Evolutionary conservation across 1,139 yeast species (phyloP), one percentile per base, ranked within the genome.

Genomic region (Dujonia santamariae): DNA sequence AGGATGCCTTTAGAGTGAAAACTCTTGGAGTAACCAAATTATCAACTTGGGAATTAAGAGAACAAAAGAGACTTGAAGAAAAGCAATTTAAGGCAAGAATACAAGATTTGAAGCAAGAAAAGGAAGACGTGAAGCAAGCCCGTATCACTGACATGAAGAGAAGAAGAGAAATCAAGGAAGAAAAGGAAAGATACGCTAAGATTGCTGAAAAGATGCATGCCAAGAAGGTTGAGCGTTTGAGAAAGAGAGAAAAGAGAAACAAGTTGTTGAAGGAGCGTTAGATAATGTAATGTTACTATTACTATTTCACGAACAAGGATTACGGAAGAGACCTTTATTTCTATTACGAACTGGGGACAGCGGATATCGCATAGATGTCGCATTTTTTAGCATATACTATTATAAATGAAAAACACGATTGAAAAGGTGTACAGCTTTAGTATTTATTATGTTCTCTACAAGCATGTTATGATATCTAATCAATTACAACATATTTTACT

Each of bases 191-290:
- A 50, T 83, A 78, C 49, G 88, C 81, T 47, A 70, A 63, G 51
- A 59, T 82, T 48, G 86, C 92, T 11, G 68, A 74, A 30, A 81
- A 80, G 61, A 79, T 84, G 87, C 84, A 82, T 51, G 82, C 80
- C 27, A 81, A 81, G 74, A 81, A 76, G 69, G 80, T 81, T 27
- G 94, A 84, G 41, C 77, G 95, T 61, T 58, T 83, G 63, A 80
- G 81, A 63, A 80, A 81, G 67, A 80, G 78, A 57, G 94, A 84
- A 55, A 84, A 83, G 78, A 78, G 92, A 63, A 84, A 83, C 59
- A 84, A 84, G 59, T 63, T 83, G 45, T 75, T 84, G 55, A 82
- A 78, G 53, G 92, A 84, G 47, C 80, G 80, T 59, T 73, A 51
- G 58, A 11, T 19, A 19, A n/a, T n/a, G n/a, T n/a, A n/a, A n/a